Evolutionary conservation across 2,329 filamentous ascomycete species (phyloP), one percentile per base, ranked within the genome.

Genomic region (Colletotrichum spaethianum): DNA sequence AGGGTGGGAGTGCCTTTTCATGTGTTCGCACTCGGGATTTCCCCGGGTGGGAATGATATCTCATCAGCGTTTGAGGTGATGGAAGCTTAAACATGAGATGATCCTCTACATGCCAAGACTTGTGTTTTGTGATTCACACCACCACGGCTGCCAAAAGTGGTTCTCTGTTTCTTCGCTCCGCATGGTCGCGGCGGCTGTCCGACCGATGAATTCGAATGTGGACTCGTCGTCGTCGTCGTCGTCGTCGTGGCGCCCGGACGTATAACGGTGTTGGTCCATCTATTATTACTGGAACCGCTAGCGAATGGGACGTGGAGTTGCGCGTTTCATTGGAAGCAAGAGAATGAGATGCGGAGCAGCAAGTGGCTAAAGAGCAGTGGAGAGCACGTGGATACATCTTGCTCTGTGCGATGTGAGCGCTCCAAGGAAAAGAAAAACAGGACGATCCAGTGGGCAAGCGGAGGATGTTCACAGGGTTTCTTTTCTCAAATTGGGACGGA

Each of bases 61-160:
- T 64, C 70, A 72, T 72, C 65, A 72, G 70, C 60, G 70, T 73
- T 71, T 73, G 70, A 71, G 61, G 57, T 55, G 62, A 70, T 73
- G 48, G 70, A 73, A 73, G 70, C 55, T 73, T 71, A 71, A 73
- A 70, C 26, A 57, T 73, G 56, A 62, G 70, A 73, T 38, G 67
- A 71, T 66, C 70, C 59, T 48, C 59, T 28, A 28, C 16, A 4
- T 63, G 69, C 65, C 69, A 72, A 69, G 59, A 57, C 48, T 52
- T 23, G 44, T 50, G 44, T 60, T 72, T 63, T 63, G 44, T 42
- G 68, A 55, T 20, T 23, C 26, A 36, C 55, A 57, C 55, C 33
- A 57, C 14, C 14, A n/a, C n/a, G 23, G 23, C 57, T 55, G 44
- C 46, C 44, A 62, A 55, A 44, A 53, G 61, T 44, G 65, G 68